Conservation (phyloP, 805 yeast species). For the Yarrowia sp. region DNA sequence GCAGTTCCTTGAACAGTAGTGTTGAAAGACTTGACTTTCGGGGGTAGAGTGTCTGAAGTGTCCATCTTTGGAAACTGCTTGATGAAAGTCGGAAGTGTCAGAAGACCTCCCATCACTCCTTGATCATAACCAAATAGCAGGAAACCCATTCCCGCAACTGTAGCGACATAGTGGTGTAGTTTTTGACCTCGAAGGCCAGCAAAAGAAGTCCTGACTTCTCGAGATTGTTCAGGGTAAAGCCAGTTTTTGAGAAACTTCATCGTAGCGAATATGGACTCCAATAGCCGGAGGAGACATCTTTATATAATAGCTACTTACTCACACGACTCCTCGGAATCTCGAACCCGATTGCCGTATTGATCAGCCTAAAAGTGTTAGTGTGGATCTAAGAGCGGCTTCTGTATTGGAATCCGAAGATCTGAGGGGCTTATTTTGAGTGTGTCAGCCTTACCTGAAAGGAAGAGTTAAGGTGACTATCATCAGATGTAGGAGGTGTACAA, state of each 20-base stretch:
- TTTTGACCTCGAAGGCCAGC: constrained; percentile 6
- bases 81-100: constrained; percentile 1
- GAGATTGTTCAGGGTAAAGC: neutral
- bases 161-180: constrained; percentile 35
- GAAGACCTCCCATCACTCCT: constrained; percentile 70
- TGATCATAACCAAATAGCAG: constrained; percentile 70
- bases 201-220: constrained; percentile 1
- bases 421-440: too few species aligned
- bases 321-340: too few species aligned
- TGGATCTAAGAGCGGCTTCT: neutral
- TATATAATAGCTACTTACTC: too few species aligned
- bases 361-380: neutral
- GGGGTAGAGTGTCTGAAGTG: neutral
- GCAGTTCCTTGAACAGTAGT: constrained; percentile 16
- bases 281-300: too few species aligned
- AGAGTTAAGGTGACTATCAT: too few species aligned
- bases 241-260: neutral
- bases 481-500: too few species aligned
- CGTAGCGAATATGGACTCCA: too few species aligned
- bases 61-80: constrained; percentile 15
- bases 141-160: constrained; percentile 45
- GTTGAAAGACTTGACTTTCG: constrained; percentile 16
- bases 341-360: neutral
- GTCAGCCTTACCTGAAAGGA: too few species aligned
- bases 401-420: neutral